phyloP scores from a whole-genome alignment of 2,329 filamentous ascomycete species.

The Ceratocystis ficicola region DNA sequence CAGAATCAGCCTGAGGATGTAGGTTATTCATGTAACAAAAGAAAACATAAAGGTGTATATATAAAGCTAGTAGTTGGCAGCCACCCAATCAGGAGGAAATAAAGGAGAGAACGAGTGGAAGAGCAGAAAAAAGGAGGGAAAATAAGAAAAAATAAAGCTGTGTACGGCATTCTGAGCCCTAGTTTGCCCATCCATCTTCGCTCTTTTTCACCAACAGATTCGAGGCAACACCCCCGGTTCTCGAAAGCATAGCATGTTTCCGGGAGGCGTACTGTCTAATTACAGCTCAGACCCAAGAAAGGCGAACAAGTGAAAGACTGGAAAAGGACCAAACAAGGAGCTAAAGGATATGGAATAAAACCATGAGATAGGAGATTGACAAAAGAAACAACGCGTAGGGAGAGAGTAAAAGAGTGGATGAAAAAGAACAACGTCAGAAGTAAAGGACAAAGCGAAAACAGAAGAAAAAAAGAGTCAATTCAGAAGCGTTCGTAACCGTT shows the following conservation, averaged over 20 bases:
- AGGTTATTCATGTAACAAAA: constrained; percentile 4
- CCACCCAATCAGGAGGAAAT: neutral
- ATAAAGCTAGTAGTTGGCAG: neutral
- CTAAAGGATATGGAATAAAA: neutral
- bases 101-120: neutral
- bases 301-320: too few species aligned
- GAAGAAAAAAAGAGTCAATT: constrained; percentile 4
- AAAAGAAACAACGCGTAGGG: neutral
- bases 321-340: neutral
- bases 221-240: too few species aligned
- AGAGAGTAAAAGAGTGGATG: constrained; percentile 2
- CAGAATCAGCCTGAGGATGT: neutral
- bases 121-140: too few species aligned
- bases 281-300: too few species aligned
- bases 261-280: too few species aligned
- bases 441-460: constrained; percentile 7
- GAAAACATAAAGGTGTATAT: constrained; percentile 14
- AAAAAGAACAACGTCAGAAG: constrained; percentile 17
- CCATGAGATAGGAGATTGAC: neutral
- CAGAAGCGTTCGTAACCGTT: constrained; percentile 22
- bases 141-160: neutral
- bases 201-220: too few species aligned
- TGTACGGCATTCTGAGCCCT: neutral
- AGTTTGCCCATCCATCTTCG: too few species aligned
- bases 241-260: too few species aligned